These are phyloP conservation scores for Pythium sukuiense DNA, from an alignment of 352 stramenopile species.

Conservation along the genomic window DNA sequence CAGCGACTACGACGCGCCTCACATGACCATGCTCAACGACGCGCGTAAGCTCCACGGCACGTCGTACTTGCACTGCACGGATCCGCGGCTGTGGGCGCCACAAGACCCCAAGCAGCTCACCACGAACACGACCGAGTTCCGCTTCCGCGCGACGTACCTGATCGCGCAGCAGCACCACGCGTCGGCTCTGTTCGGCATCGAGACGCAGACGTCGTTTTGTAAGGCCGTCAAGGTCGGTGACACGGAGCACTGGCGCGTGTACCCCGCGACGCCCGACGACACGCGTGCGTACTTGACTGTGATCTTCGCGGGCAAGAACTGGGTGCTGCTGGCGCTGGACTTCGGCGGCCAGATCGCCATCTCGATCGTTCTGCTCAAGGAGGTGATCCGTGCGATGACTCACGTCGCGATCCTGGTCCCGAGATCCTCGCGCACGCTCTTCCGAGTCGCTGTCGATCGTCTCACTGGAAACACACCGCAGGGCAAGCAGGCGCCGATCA, in stretches of 20 bases:
- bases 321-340: constrained; percentile 17
- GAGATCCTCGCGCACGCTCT: constrained; percentile 2
- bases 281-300: constrained; percentile 20
- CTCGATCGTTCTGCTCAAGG: constrained; percentile 9
- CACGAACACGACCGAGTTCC: constrained; percentile 18
- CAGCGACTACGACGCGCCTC: constrained; percentile 8
- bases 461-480: neutral
- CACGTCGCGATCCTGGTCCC: constrained; percentile 12
- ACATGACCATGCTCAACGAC: constrained; percentile 17
- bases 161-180: constrained; percentile 29
- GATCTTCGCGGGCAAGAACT: constrained; percentile 24
- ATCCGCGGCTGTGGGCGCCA: constrained; percentile 9
- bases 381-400: constrained; percentile 6
- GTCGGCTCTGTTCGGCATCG: constrained; percentile 22
- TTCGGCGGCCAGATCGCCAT: constrained; percentile 19
- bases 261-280: constrained; percentile 10
- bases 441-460: neutral
- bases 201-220: constrained; percentile 24
- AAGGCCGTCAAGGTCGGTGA: constrained; percentile 22
- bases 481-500: neutral
- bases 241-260: constrained; percentile 18
- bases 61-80: constrained; percentile 23
- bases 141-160: constrained; percentile 26
- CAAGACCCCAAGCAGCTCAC: neutral
- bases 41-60: constrained; percentile 8